Base-by-base conservation (phyloP, 345 rosid genomes). In the Mercurialis annua region DNA sequence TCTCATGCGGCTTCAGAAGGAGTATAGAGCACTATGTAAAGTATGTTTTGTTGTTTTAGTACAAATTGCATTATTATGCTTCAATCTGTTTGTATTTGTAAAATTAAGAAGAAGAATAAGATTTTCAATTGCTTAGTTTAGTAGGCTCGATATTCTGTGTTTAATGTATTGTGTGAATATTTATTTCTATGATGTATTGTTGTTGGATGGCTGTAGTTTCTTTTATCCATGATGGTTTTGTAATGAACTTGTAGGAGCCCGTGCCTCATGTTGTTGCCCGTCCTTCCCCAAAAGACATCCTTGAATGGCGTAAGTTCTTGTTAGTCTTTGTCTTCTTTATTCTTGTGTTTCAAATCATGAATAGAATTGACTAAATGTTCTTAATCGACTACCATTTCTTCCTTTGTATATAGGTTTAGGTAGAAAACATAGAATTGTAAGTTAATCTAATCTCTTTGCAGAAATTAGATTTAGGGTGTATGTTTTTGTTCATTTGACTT, bases 1-100 rank as follows among this genome's bases (percentile, higher is more conserved):
- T 68, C 83, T 89, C 40, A 89, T 84, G 78, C 98, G 99, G 50
- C 96, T 92, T 59, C 99, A 94, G 77, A 90, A 92, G 88, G 99
- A 94, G 77, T 94, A 81, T 71, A 89, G 98, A 82, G 88, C 96
- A 36, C 96, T 94, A 36, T 91, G 97, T 79, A 94, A 91, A 80
- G 99, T 94, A 80, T 54, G 79, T n/a, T 60, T 17, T 34, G 10
- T 3, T 29, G 4, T 8, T 40, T 40, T 18, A 2, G 7, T 0
- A 27, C 15, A 53, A 23, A 17, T 30, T 69, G 5, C 30, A 20
- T n/a, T 69, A 5, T 38, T 44, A 26, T 40, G 52, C 53, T 74
- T 14, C 33, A 8, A 31, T 57, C 66, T 50, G 31, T 65, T 57
- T 8, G 11, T 59, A 40, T 44, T 48, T 24, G 12, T 49, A 2